phyloP scores from a whole-genome alignment of 73 alveolate genomes.

The Paramecium pentaurelia region DNA sequence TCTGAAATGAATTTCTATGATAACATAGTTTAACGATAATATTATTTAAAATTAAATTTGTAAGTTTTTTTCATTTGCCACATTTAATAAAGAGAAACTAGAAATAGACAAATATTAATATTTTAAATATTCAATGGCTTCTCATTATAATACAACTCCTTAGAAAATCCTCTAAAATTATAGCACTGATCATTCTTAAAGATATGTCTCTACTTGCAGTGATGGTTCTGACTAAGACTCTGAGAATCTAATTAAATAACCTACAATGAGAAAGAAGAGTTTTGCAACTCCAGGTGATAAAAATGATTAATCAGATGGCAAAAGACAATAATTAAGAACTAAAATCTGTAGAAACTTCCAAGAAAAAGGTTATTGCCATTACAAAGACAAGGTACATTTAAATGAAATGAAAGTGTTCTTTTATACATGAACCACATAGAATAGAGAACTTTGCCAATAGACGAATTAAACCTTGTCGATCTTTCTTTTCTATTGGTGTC shows the following conservation, averaged over 20 bases:
- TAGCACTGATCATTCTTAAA: background rate
- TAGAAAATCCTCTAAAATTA: background rate
- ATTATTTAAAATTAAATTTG: background rate
- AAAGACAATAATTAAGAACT: background rate
- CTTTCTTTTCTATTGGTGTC: background rate
- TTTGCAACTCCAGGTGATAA: constrained; percentile 15
- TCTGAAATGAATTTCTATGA: background rate
- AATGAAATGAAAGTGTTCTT: constrained; percentile 15
- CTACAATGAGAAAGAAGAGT: constrained; percentile 19
- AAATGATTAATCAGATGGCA: background rate
- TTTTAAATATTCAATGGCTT: constrained; percentile 1
- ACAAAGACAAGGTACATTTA: constrained; percentile 16
- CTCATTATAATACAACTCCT: background rate
- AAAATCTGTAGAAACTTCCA: background rate
- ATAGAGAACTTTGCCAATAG: background rate
- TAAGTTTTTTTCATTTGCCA: background rate
- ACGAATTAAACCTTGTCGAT: constrained; percentile 22
- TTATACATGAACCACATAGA: background rate
- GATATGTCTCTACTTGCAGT: background rate
- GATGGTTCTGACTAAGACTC: background rate
- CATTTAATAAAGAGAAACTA: background rate
- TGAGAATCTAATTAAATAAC: background rate
- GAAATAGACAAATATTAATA: background rate
- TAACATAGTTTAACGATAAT: background rate
- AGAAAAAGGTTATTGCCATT: constrained; percentile 16